Conservation (phyloP, 2,329 filamentous ascomycete genomes). For the Neonectria sp. region DNA sequence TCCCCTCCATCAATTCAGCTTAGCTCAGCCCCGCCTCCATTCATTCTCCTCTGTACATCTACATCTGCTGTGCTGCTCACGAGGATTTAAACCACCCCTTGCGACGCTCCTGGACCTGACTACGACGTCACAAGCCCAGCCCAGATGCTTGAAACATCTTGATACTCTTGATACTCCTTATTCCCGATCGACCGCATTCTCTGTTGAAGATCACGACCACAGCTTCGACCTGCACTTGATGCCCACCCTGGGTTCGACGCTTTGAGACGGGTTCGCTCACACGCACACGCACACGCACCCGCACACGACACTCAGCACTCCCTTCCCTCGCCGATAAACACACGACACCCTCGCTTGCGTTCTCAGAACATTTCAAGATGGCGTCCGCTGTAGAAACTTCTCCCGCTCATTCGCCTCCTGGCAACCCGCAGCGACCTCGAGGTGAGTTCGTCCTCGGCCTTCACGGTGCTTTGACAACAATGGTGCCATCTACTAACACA, state of each 20-base stretch:
- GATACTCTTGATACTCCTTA: conserved; percentile 1
- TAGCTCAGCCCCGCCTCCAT: conserved; percentile 16
- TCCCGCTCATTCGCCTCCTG: conserved; percentile 59
- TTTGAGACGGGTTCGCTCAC: conserved; percentile 18
- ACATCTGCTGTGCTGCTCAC: conserved; percentile 14
- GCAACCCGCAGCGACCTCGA: conserved; percentile 61
- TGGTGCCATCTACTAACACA: conserved; percentile 20
- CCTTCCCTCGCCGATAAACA: conserved; percentile 31
- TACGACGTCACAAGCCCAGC: conserved; percentile 24
- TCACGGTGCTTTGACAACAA: neutral
- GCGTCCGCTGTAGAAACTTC: conserved; percentile 57
- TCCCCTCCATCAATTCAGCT: neutral
- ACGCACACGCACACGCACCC: neutral
- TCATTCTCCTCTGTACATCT: conserved; percentile 5
- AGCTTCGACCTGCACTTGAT: conserved; percentile 15
- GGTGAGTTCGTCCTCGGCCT: conserved; percentile 52
- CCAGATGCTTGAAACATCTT: conserved; percentile 8
- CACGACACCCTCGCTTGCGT: conserved; percentile 21
- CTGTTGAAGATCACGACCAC: conserved; percentile 9
- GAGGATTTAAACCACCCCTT: conserved; percentile 14
- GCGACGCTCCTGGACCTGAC: conserved; percentile 8
- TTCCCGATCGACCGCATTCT: conserved; percentile 8
- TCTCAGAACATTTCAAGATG: conserved; percentile 53
- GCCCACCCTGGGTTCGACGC: conserved; percentile 12
- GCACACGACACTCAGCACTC: conserved; percentile 15